These are phyloP conservation scores for Abrus precatorius DNA, from an alignment of 306 rosid genomes.

Conservation along the genomic window DNA sequence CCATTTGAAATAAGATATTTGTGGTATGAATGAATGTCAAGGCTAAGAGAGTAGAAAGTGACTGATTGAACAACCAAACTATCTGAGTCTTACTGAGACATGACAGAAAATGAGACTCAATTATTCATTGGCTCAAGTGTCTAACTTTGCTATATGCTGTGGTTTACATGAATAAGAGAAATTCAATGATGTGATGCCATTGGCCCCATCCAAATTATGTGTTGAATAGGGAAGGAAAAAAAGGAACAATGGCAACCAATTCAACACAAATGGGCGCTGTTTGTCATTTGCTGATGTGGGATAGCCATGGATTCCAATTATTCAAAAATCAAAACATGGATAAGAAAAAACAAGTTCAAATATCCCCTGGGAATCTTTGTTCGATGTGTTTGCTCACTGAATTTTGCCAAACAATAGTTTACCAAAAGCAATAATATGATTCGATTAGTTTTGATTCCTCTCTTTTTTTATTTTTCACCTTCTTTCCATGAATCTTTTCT, in stretches of 20 bases:
- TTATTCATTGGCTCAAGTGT: background rate
- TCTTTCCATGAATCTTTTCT: background rate
- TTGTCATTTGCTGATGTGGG: conserved; percentile 41
- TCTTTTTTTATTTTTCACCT: background rate
- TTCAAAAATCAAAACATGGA: conserved; percentile 26
- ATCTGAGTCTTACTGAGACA: conserved; percentile 38
- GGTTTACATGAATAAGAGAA: background rate
- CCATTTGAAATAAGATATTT: conserved; percentile 28
- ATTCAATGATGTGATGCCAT: conserved; percentile 37
- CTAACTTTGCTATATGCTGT: conserved; percentile 3
- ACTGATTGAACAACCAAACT: conserved; percentile 40
- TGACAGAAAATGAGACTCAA: conserved; percentile 26
- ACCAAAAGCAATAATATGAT: background rate
- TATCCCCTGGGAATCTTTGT: conserved; percentile 7
- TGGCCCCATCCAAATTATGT: conserved; percentile 13
- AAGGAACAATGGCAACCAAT: conserved; percentile 19
- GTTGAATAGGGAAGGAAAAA: conserved; percentile 26
- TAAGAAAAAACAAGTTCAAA: background rate
- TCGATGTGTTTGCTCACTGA: background rate
- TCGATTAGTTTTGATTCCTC: background rate
- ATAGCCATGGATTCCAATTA: conserved; percentile 42
- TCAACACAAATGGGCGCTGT: background rate
- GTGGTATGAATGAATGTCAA: background rate
- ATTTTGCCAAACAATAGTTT: background rate
- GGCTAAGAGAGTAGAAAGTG: conserved; percentile 40